Evolutionary conservation across 129 eudicot species (phyloP), one percentile per base, ranked within the genome.

Genomic region (Oenanthe sinensis): DNA sequence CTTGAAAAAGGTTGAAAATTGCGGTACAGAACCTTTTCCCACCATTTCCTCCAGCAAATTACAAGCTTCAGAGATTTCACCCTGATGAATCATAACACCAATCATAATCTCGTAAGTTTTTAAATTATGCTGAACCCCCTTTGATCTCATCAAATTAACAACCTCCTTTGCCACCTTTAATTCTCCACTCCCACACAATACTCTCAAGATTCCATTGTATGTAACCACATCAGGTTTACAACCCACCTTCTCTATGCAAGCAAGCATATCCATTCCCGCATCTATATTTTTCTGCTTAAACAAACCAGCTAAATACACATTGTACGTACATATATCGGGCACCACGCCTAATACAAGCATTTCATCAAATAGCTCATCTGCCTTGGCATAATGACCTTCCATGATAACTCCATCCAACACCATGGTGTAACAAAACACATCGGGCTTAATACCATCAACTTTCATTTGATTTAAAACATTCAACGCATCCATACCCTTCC

Each of bases 331-430:
- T 13, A 90, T 79, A 86, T 93, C 87, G 20, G 98, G 98, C 81
- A 87, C 87, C 84, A 93, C 89, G 0, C 98, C 98, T 47, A 81
- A n/a, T 49, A 93, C 86, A 82, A 93, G 92, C 93, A 93, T 81
- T 85, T 93, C 97, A 84, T 93, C 98, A 43, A 93, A 89, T 89
- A 93, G 40, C 47, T 85, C 83, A 52, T 93, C 98, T 50, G 87
- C 98, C 52, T 58, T 73, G 26, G 50, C 79, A 76, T 83, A 93
- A 16, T 85, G 80, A 42, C 89, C 85, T 63, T 81, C 77, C n/a
- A 24, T 20, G 15, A 93, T 78, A 73, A 93, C 71, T 33, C 88
- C 91, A 33, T 87, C 88, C 79, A 93, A 75, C 8, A 87, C 91
- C 88, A 82, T 60, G 15, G 88, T 90, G 68, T 90, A 90, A 78